Base-by-base conservation (phyloP, 495 filamentous ascomycete species). In the Hypoxylon fragiforme region DNA sequence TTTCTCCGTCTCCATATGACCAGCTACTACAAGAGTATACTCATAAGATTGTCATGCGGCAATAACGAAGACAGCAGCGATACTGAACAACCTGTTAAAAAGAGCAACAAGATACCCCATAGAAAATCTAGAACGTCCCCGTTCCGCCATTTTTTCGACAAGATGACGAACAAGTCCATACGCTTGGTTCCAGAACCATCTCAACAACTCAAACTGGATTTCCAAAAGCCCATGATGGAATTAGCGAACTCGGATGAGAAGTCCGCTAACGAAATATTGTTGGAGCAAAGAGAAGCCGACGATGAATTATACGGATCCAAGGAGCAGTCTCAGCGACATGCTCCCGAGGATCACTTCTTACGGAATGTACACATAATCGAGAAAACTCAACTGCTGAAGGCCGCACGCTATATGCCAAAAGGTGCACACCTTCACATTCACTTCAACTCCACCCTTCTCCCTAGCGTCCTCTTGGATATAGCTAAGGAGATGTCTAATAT, bases 361-460 rank as follows among this genome's bases (percentile, higher is more conserved):
- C 47, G 62, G 38, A 81, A 77, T 44, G 63, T 69, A 54, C 64
- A 75, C 35, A 50, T 74, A 31, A 79, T 81, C 55, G 65, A 76
- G 40, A 22, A 71, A 32, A 79, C 78, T 2, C 43, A 59, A 41
- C 50, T 82, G 26, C 70, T 78, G 32, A 59, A 63, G 16, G 63
- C 75, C 7, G 70, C 73, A 28, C 68, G 62, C 15, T 37, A 45
- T 51, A 73, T 80, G 71, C 79, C 79, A 30, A 82, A 82, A 47
- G 79, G 77, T 20, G 72, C 76, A 18, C 79, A 82, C 50, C 69
- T 82, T 7, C 79, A 82, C 62, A 73, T 81, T 24, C 79, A 82
- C 54, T 82, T 81, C 65, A 82, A 82, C 62, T 74, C 79, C 35
- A 78, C 77, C 32, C 71, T 82, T 2, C 66, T 72, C 2, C 76